Evolutionary conservation across 2,329 filamentous ascomycete genomes (phyloP), one percentile per base, ranked within the genome.

Genomic region (Aureobasidium sp.): DNA sequence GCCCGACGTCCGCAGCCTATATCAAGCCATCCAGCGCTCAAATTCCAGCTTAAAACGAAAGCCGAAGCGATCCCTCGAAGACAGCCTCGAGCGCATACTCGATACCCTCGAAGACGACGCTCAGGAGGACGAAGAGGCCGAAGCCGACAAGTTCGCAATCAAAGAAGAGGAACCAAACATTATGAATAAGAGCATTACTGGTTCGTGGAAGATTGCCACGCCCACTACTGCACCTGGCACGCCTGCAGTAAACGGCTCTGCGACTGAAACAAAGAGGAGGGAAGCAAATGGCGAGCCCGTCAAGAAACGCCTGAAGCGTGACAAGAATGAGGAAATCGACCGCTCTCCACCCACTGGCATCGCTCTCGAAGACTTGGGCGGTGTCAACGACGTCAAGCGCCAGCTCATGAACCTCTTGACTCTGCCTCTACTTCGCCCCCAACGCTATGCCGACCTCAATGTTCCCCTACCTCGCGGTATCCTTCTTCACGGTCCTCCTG

Each of bases 41-140:
- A 97, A 97, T 72, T 96, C 91, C 0, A 91, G 88, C 59, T 76
- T 97, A 24, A 90, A 89, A 65, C 81, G 94, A 24, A 85, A 89
- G 67, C 91, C 90, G 42, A 96, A 94, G 73, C 87, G 86, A 64
- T 79, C 88, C 0, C 77, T 97, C 1, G 90, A 96, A 72, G 89
- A 94, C 65, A 88, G 89, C 39, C 90, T 97, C 65, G 91, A 96
- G 64, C 81, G 90, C 8, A 90, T 92, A 0, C 77, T 97, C 17
- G 83, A 86, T 8, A 84, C 91, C 19, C 78, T 93, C 5, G 87
- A 86, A 61, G 77, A 80, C 66, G 84, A 90, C 66, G 82, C 86
- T 63, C 73, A 78, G 15, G 82, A 81, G 33, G 80, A 79, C 54
- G 81, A 83, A 37, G 77, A 77, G 2, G 78, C 81, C 22, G 78